Evolutionary conservation across 306 rosid genomes (phyloP).

Genomic region (Ormosia semicastrata): DNA sequence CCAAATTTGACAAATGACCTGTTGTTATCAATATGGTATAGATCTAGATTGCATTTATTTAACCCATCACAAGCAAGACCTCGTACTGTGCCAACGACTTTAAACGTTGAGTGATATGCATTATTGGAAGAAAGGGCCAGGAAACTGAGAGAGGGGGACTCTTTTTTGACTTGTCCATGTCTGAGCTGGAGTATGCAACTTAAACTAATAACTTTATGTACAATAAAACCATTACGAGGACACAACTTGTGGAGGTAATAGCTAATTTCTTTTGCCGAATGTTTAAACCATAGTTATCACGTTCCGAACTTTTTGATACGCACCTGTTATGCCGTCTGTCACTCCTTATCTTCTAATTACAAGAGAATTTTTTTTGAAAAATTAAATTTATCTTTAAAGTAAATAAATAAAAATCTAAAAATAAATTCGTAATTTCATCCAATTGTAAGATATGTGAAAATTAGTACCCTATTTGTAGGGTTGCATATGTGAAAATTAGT

Average conservation of each 20-base stretch:
- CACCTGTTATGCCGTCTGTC: too few species aligned
- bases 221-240: background rate
- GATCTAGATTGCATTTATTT: background rate
- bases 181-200: background rate
- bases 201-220: background rate
- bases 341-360: too few species aligned
- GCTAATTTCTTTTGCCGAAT: background rate
- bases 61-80: background rate
- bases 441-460: too few species aligned
- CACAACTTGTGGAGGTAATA: background rate
- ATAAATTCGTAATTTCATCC: too few species aligned
- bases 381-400: too few species aligned
- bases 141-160: constrained; percentile 23
- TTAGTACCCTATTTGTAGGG: too few species aligned
- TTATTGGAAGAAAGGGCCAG: constrained; percentile 25
- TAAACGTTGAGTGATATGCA: constrained; percentile 2
- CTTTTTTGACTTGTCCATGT: constrained; percentile 22
- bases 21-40: background rate
- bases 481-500: background rate
- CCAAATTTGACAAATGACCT: constrained; percentile 41
- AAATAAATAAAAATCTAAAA: too few species aligned
- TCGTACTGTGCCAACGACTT: constrained; percentile 6
- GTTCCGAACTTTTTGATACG: too few species aligned
- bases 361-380: too few species aligned
- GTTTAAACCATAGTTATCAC: background rate